Percentiles rank a stretch among this genome's conserved stretches.
phyloP scores from a whole-genome alignment of 2,329 filamentous ascomycete species.

The Calonectria multiphialidica region DNA sequence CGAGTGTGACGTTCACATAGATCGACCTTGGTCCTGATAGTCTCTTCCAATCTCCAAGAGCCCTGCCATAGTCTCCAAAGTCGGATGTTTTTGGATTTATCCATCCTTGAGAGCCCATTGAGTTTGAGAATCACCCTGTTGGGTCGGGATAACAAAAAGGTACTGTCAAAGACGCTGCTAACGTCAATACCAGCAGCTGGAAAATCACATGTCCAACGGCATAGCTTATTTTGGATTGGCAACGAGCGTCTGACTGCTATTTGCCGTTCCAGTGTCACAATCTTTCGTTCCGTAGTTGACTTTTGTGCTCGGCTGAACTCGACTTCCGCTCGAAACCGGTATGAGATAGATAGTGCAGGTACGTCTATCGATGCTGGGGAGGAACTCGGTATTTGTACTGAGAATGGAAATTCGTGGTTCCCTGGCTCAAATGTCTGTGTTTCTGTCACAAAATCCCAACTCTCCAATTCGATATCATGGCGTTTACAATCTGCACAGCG shows the following conservation, averaged over 20 bases:
- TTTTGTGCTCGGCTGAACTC: not conserved
- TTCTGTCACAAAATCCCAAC: not conserved
- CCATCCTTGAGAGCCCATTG: not conserved
- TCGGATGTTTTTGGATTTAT: not conserved
- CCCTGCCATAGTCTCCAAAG: not conserved
- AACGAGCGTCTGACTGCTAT: not conserved
- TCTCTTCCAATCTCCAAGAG: not conserved
- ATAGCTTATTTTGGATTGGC: not conserved
- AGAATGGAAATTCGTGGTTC: not conserved
- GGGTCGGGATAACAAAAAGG: not conserved
- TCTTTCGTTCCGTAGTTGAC: not conserved
- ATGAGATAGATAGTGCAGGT: not conserved
- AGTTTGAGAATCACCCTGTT: not conserved
- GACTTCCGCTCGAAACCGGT: not conserved
- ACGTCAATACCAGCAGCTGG: not conserved
- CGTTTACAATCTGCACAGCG: not conserved
- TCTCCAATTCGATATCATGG: not conserved
- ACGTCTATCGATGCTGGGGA: not conserved
- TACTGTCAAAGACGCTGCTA: not conserved
- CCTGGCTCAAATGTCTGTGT: not conserved
- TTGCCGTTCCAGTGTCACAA: not conserved
- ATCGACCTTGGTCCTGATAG: not conserved
- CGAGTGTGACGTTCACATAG: not conserved
- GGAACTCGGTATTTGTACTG: not conserved
- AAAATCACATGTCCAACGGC: not conserved